These are phyloP conservation scores for Salix arbutifolia DNA, from an alignment of 345 rosid genomes.

Conservation along the genomic window DNA sequence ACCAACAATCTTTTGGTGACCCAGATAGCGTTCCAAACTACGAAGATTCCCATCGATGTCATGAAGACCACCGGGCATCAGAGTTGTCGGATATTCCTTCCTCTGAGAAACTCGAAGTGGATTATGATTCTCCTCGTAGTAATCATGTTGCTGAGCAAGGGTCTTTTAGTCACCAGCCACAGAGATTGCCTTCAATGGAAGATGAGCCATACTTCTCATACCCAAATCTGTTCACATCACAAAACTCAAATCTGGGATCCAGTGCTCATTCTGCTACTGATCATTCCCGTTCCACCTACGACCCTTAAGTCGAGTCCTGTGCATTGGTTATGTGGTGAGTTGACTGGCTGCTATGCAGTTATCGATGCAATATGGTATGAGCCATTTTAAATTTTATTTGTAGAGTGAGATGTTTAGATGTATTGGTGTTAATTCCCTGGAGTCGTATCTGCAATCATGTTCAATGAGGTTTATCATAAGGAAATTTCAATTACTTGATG, in stretches of 20 bases:
- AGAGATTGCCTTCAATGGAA: constrained; percentile 62
- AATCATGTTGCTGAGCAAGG: constrained; percentile 21
- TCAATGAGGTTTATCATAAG: background rate
- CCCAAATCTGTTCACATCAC: constrained; percentile 64
- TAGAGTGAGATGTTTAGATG: constrained; percentile 11
- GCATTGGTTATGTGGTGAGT: constrained; percentile 7
- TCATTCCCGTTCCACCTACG: constrained; percentile 27
- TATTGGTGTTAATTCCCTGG: background rate
- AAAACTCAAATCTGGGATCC: constrained; percentile 33
- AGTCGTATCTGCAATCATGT: background rate
- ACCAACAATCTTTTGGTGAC: constrained; percentile 34
- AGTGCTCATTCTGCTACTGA: constrained; percentile 27
- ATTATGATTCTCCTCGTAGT: constrained; percentile 27
- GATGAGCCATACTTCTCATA: constrained; percentile 77
- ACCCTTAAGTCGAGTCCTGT: constrained; percentile 13
- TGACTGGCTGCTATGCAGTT: background rate
- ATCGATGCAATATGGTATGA: background rate
- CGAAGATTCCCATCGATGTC: background rate
- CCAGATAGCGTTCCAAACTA: constrained; percentile 2
- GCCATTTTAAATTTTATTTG: background rate
- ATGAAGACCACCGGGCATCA: constrained; percentile 15
- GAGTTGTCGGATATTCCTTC: constrained; percentile 31
- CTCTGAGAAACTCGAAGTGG: constrained; percentile 28
- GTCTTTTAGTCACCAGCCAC: constrained; percentile 46
- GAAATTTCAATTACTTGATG: background rate